Evolutionary conservation across 192 early-diverging fungal genomes (phyloP), one percentile per base, ranked within the genome.

Genomic region (Coemansia sp.): DNA sequence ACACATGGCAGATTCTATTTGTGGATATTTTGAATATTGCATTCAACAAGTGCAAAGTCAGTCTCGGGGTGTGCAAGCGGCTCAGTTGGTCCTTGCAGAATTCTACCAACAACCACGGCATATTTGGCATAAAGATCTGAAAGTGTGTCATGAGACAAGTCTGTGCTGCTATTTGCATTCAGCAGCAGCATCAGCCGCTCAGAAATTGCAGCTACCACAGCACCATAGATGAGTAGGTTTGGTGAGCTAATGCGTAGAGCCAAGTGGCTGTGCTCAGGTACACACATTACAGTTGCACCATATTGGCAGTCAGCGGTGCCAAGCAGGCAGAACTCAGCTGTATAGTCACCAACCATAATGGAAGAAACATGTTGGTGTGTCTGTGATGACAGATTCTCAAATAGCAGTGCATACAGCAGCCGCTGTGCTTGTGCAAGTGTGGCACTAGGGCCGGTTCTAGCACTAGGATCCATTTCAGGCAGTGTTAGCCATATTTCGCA

Each of bases 401-500:
- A 64, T 23, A 77, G 40, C 16, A 77, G 56, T 31, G 52, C 35
- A 6, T 18, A 27, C n/a, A 77, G 35, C 18, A 77, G 33, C 25
- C 23, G 31, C 11, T 42, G 14, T n/a, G 72, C 66, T 25, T 60
- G 42, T 18, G 19, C 25, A n/a, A 11, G n/a, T 9, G 35, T 38
- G n/a, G 35, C 35, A 38, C 16, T 4, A 25, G 46, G 18, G 21
- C 12, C 4, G 32, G 25, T 51, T 27, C 25, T 29, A 18, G 16
- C 11, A 8, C 12, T 12, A 18, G 27, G 1, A 16, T 30, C 28
- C 29, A 2, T 16, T 46, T 46, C 24, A 18, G 58, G 5, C 38
- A 31, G 48, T 2, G 18, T 16, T 38, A 76, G 54, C 73, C 73
- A 77, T 38, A 70, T 48, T 31, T 70, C 73, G 45, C 73, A 66